These are phyloP conservation scores for Podochytrium sp. DNA, from an alignment of 192 early-diverging fungal species.

Conservation along the genomic window DNA sequence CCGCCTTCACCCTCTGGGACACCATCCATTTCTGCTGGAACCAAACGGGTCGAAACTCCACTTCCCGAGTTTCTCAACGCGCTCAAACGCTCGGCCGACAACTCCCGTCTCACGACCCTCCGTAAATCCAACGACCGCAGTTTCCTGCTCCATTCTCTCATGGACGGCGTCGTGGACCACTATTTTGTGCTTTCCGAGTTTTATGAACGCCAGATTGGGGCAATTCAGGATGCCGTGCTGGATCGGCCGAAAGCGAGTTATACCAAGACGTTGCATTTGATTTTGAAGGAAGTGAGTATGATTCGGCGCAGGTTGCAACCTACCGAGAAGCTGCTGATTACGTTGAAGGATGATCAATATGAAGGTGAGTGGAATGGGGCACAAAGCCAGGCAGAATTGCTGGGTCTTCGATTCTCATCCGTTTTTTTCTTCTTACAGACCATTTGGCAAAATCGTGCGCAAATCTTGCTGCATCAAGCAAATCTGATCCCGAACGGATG, in stretches of 20 bases:
- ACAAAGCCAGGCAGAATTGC: too few species aligned
- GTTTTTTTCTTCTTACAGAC: too few species aligned
- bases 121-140: neutral
- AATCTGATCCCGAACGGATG: constrained; percentile 32
- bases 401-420: too few species aligned
- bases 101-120: neutral
- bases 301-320: constrained; percentile 52
- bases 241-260: neutral
- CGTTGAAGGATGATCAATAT: constrained; percentile 24
- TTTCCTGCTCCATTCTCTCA: constrained; percentile 18
- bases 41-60: neutral
- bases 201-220: constrained; percentile 4
- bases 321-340: constrained; percentile 46
- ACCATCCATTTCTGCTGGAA: neutral
- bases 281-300: constrained; percentile 47
- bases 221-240: constrained; percentile 2
- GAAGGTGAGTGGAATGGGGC: too few species aligned
- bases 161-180: constrained; percentile 25
- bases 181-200: constrained; percentile 16
- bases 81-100: neutral
- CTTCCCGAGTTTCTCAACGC: neutral
- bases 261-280: constrained; percentile 42
- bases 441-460: too few species aligned
- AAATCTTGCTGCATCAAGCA: neutral
- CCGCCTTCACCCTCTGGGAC: neutral